A percentile compares a stretch with the other conserved stretches of the same genome.
Conservation (phyloP, 164 flowering plant genomes). For the Dillenia suffruticosa region DNA sequence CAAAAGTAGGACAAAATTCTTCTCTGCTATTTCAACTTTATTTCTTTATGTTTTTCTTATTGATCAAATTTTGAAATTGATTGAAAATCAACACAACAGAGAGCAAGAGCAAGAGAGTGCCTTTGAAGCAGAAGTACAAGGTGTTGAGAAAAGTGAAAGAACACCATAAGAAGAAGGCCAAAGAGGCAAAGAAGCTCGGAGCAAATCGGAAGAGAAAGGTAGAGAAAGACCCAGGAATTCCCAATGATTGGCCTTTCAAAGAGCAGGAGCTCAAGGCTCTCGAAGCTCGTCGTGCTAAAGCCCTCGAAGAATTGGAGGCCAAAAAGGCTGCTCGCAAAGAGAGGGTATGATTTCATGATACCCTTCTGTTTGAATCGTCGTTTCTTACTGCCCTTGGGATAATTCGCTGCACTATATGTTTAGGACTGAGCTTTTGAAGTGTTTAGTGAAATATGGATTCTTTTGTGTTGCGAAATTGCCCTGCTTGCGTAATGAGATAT, state of each 20-base stretch:
- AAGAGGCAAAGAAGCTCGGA: conserved; percentile 87
- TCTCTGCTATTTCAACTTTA: background rate
- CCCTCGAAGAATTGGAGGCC: conserved; percentile 74
- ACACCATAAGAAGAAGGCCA: conserved; percentile 93
- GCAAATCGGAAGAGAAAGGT: conserved; percentile 40
- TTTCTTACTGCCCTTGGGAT: too few relatives aligned
- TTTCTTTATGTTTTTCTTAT: background rate
- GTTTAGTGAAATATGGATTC: too few relatives aligned
- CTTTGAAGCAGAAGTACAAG: conserved; percentile 86
- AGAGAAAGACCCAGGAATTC: conserved; percentile 97
- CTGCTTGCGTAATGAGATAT: too few relatives aligned
- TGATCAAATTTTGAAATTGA: too few relatives aligned
- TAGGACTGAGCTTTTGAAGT: too few relatives aligned
- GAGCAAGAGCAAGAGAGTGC: conserved; percentile 91
- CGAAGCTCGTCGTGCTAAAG: conserved; percentile 75
- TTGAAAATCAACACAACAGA: conserved; percentile 27
- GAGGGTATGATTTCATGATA: conserved; percentile 44
- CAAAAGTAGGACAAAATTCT: conserved; percentile 20
- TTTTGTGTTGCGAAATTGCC: too few relatives aligned
- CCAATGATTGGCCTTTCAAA: conserved; percentile 97
- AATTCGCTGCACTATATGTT: too few relatives aligned
- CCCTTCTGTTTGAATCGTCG: too few relatives aligned
- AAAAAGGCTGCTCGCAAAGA: conserved; percentile 92
- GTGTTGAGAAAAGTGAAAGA: conserved; percentile 77
- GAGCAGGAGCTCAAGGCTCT: conserved; percentile 95